A percentile compares a stretch with the other conserved stretches of the same genome.
These are phyloP conservation scores for Cladorrhinum sp. DNA, from an alignment of 2,329 filamentous ascomycete genomes.

Conservation along the genomic window DNA sequence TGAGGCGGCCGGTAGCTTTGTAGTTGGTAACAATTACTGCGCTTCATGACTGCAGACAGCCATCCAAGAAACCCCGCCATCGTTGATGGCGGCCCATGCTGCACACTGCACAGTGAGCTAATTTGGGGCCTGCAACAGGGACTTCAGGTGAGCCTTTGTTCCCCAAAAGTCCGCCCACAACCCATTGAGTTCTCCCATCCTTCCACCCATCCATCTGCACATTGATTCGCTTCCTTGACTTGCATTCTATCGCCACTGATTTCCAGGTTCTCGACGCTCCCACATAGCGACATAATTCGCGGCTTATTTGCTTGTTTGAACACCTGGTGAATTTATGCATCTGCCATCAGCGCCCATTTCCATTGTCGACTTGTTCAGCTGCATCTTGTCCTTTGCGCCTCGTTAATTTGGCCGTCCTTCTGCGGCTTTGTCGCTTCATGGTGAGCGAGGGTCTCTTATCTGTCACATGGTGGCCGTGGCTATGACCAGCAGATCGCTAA, in stretches of 20 bases:
- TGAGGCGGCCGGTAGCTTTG: slow-evolving; percentile 13
- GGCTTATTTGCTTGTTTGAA: too few relatives aligned
- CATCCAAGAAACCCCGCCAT: background rate
- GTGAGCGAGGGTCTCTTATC: slow-evolving; percentile 25
- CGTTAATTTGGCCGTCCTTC: background rate
- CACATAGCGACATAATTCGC: too few relatives aligned
- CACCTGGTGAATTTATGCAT: background rate
- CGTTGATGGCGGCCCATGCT: background rate
- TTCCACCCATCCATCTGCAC: too few relatives aligned
- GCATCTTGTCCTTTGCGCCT: background rate
- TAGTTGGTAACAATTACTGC: background rate
- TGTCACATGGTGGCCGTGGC: background rate
- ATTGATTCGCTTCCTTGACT: too few relatives aligned
- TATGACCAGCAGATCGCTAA: background rate
- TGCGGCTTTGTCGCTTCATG: slow-evolving; percentile 32
- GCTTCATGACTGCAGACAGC: background rate
- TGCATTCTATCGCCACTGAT: too few relatives aligned
- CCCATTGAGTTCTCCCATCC: background rate
- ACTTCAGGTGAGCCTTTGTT: background rate
- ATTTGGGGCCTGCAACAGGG: background rate
- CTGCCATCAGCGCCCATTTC: background rate
- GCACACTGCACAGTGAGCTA: background rate
- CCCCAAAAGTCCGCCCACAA: background rate
- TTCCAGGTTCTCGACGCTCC: too few relatives aligned
- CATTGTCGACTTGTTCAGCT: background rate